Percentiles rank a stretch among this genome's conserved stretches.
Conservation (phyloP, 352 stramenopile species). For the Pythium myriotylum region DNA sequence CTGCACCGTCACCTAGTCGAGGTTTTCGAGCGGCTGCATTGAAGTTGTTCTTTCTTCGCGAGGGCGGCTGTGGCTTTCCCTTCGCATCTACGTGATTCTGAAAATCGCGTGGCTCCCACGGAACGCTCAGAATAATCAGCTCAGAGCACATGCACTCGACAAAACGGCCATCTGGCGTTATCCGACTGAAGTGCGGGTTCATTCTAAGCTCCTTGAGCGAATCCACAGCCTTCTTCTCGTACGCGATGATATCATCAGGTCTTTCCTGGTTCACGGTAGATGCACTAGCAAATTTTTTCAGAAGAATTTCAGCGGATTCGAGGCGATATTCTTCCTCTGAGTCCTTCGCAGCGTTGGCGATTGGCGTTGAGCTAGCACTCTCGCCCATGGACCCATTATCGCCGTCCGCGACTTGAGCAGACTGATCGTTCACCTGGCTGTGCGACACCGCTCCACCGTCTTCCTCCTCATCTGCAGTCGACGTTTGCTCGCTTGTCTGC, state of each 20-base stretch:
- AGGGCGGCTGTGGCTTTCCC: conserved; percentile 29
- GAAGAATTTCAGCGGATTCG: neutral
- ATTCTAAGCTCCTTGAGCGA: conserved; percentile 36
- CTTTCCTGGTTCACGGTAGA: neutral
- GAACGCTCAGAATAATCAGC: conserved; percentile 52
- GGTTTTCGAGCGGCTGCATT: conserved; percentile 15
- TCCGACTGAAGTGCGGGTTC: conserved; percentile 52
- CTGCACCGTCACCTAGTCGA: conserved; percentile 25
- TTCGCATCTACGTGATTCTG: conserved; percentile 61
- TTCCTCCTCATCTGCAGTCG: neutral
- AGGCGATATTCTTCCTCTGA: neutral
- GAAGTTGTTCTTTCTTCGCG: conserved; percentile 10
- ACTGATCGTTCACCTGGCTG: too few relatives aligned
- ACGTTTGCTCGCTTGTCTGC: conserved; percentile 8
- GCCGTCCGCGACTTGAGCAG: too few relatives aligned
- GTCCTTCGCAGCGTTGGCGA: neutral
- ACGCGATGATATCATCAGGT: neutral
- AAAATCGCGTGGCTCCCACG: conserved; percentile 68
- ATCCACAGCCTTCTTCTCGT: conserved; percentile 30
- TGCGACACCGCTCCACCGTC: neutral
- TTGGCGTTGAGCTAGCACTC: too few relatives aligned
- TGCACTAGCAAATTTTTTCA: neutral
- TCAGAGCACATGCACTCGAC: conserved; percentile 66
- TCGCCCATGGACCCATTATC: too few relatives aligned
- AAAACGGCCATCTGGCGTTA: conserved; percentile 69